These are phyloP conservation scores for Bolboschoenus planiculmis DNA, from an alignment of 176 grass and related monocot species.

Conservation along the genomic window DNA sequence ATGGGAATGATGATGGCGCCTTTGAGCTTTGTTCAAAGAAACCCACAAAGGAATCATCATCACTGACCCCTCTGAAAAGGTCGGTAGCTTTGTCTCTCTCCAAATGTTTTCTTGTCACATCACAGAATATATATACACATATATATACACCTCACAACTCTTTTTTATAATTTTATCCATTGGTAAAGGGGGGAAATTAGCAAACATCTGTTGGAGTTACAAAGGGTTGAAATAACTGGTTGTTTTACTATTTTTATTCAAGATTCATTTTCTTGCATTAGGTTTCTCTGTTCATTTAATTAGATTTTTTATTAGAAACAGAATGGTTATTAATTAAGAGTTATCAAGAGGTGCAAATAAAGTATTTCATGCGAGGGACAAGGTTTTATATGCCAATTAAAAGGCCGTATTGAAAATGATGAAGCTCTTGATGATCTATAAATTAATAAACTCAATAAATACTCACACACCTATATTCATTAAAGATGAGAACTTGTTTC, in stretches of 20 bases:
- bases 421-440: constrained; percentile 11
- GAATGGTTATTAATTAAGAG: neutral
- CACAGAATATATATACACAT: constrained; percentile 28
- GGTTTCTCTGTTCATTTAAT: neutral
- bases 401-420: constrained; percentile 1
- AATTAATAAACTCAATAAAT: neutral
- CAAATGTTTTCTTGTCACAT: constrained; percentile 36
- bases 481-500: neutral
- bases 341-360: neutral
- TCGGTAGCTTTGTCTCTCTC: constrained; percentile 49
- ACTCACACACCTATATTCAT: neutral
- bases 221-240: neutral
- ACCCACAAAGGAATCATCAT: constrained; percentile 34
- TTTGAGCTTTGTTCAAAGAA: constrained; percentile 34
- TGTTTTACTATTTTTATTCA: neutral
- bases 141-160: neutral
- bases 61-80: constrained; percentile 53
- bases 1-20: constrained; percentile 34
- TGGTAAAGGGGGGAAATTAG: neutral
- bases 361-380: constrained; percentile 11
- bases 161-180: neutral
- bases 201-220: constrained; percentile 15
- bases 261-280: neutral
- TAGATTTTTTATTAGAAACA: neutral
- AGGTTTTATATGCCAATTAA: neutral